phyloP scores from a whole-genome alignment of 331 rosid genomes.

The Stylosanthes scabra region DNA sequence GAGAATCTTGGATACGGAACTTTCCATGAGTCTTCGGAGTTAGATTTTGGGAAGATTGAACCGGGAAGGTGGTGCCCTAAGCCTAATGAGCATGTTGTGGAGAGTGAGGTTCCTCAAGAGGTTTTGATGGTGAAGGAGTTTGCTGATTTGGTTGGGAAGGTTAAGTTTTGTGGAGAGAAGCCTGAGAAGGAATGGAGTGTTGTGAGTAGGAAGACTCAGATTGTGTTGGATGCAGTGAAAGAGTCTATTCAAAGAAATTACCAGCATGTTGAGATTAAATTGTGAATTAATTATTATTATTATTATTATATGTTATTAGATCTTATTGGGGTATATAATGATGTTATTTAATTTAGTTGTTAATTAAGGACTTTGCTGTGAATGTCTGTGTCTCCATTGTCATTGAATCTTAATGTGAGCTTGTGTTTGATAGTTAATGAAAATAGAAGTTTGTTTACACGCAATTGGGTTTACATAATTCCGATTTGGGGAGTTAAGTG shows the following conservation, averaged over 20 bases:
- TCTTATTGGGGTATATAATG: no score
- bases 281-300: no score
- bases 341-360: no score
- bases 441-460: no score
- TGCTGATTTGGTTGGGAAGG: constrained; percentile 31
- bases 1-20: constrained; percentile 35
- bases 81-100: constrained; percentile 38
- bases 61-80: constrained; percentile 46
- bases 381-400: no score
- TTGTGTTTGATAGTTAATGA: no score
- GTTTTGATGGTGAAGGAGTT: constrained; percentile 50
- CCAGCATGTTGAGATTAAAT: constrained; percentile 33
- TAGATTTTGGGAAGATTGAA: constrained; percentile 42
- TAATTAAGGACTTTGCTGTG: no score
- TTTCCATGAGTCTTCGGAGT: constrained; percentile 39
- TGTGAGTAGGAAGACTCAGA: constrained; percentile 44
- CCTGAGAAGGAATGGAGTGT: constrained; percentile 38
- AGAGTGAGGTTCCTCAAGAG: constrained; percentile 41
- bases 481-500: no score
- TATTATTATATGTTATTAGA: no score
- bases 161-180: constrained; percentile 36
- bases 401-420: no score
- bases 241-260: constrained; percentile 47
- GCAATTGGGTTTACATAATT: no score
- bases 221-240: constrained; percentile 55